A percentile compares a stretch with the other conserved stretches of the same genome.
phyloP scores from a whole-genome alignment of 345 rosid species.

The Melaleuca quinquenervia region DNA sequence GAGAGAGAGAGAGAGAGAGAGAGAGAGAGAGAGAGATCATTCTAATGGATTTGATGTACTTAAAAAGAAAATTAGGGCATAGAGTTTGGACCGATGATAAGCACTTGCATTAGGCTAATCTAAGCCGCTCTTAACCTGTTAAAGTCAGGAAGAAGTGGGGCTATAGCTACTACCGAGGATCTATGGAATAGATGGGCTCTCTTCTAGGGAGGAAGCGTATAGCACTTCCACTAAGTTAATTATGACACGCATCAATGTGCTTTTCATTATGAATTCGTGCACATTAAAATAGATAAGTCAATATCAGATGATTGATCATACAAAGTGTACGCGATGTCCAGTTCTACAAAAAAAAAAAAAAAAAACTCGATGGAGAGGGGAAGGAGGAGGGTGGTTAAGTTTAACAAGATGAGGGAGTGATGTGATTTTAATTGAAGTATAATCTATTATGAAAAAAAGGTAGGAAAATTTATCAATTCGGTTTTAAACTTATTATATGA shows the following conservation, averaged over 20 bases:
- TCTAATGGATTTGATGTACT: neutral
- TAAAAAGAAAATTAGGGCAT: neutral
- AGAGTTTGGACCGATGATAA: neutral
- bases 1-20: neutral
- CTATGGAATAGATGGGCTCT: neutral
- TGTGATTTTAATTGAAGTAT: neutral
- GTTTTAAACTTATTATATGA: neutral
- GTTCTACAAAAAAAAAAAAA: neutral
- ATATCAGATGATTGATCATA: neutral
- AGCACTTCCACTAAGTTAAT: neutral
- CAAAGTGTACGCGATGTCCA: neutral
- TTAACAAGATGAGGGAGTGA: neutral
- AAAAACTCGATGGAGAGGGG: neutral
- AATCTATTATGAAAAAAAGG: neutral
- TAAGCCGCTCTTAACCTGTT: neutral
- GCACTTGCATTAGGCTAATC: neutral
- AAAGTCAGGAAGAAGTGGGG: neutral
- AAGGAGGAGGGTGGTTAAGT: neutral
- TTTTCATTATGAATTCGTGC: neutral
- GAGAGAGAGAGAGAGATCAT: neutral
- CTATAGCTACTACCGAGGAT: neutral
- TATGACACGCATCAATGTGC: neutral
- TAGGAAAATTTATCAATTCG: neutral
- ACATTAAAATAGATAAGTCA: neutral
- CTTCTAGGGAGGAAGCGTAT: neutral